A percentile compares a stretch with the other conserved stretches of the same genome.
phyloP scores from a whole-genome alignment of 345 rosid species.

The Geranium rotundifolium region DNA sequence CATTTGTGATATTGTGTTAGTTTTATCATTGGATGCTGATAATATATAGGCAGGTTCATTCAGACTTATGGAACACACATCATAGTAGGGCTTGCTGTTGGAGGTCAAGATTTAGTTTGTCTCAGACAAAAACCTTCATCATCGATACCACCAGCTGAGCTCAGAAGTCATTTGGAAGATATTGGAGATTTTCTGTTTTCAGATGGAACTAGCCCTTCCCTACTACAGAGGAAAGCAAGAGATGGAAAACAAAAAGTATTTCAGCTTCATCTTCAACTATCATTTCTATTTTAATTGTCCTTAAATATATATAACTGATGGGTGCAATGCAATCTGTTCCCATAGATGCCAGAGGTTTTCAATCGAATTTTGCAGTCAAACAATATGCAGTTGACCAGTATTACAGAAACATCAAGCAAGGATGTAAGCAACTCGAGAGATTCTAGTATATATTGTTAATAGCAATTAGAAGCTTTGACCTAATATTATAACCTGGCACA shows the following conservation, averaged over 20 bases:
- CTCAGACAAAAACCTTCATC: constrained; percentile 43
- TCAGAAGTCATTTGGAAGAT: constrained; percentile 54
- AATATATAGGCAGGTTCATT: constrained; percentile 50
- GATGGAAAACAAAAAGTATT: constrained; percentile 41
- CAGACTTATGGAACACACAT: constrained; percentile 59
- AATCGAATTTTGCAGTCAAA: constrained; percentile 41
- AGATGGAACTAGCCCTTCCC: constrained; percentile 43
- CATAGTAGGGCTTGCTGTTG: constrained; percentile 57
- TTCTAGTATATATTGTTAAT: neutral
- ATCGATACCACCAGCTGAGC: constrained; percentile 37
- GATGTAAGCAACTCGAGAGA: constrained; percentile 38
- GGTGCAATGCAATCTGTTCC: constrained; percentile 5
- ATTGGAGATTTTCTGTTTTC: constrained; percentile 52
- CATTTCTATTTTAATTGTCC: neutral
- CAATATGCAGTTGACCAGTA: constrained; percentile 45
- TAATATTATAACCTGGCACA: constrained; percentile 15
- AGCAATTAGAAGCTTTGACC: neutral
- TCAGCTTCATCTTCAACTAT: constrained; percentile 10
- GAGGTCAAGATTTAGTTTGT: constrained; percentile 64
- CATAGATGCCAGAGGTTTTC: constrained; percentile 54
- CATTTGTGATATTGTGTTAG: neutral
- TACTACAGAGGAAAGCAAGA: constrained; percentile 27
- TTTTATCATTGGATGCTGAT: constrained; percentile 20
- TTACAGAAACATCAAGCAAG: constrained; percentile 58
- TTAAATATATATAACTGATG: constrained; percentile 2